These are phyloP conservation scores for Aspergillus viridinutans DNA, from an alignment of 2,329 filamentous ascomycete genomes.

Conservation along the genomic window DNA sequence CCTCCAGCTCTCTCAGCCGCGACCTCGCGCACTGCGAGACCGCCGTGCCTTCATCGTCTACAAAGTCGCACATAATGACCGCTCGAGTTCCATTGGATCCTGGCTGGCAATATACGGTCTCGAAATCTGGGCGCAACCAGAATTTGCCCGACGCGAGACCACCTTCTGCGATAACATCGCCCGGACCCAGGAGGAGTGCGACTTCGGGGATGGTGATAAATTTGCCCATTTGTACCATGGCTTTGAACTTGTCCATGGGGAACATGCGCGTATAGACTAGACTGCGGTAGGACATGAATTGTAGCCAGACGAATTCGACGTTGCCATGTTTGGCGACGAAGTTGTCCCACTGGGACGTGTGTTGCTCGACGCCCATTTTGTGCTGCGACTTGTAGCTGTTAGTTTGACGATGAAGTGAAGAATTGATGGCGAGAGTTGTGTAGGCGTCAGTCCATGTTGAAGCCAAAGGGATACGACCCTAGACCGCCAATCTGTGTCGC, in stretches of 20 bases:
- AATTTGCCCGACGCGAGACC: conserved; percentile 2
- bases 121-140: conserved; percentile 5
- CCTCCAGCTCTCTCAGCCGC: background rate
- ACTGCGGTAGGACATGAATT: background rate
- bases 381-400: background rate
- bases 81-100: conserved; percentile 7
- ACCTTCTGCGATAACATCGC: conserved; percentile 2
- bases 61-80: conserved; percentile 4
- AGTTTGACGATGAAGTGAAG: background rate
- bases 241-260: background rate
- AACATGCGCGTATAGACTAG: background rate
- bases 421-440: background rate
- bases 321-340: background rate
- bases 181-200: background rate
- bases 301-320: background rate
- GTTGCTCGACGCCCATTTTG: background rate
- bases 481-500: background rate
- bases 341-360: background rate
- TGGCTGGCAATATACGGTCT: conserved; percentile 4
- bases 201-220: background rate
- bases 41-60: background rate
- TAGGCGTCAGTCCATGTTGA: background rate
- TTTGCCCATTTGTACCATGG: background rate
- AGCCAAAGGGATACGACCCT: background rate
- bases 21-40: conserved; percentile 2